Evolutionary conservation across 1,284 basidiomycete species (phyloP), one percentile per base, ranked within the genome.

Genomic region (Pyrrhoderma lamaoense): DNA sequence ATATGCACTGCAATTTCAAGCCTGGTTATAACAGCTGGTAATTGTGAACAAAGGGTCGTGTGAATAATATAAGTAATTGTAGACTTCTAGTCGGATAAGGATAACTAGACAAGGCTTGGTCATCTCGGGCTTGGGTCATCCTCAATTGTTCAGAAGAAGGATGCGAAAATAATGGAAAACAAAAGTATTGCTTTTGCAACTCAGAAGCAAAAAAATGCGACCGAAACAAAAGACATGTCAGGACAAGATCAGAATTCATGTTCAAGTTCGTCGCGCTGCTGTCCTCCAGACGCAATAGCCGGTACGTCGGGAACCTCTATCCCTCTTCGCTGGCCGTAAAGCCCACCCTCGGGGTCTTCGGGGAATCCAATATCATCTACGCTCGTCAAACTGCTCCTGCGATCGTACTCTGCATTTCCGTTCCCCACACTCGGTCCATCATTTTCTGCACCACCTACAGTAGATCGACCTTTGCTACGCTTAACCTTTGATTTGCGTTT

Each of bases 261-360:
- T 37, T 63, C 67, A 55, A 80, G 71, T 52, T 74, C 66, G 11
- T 67, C 65, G 14, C 66, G 66, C 23, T 61, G 65, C n/a, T 63
- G 61, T 43, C 58, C 49, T 39, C 53, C 58, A 16, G 59, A 51
- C 35, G 46, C 27, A 25, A 21, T 36, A 46, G 56, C 49, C 43
- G 56, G 57, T 49, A 55, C 62, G 40, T 57, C 56, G 25, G 57
- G 60, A 19, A 48, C 47, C 14, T 40, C 60, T 14, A 56, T 56
- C n/a, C 52, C 55, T 9, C 48, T 54, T 16, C 57, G 60, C 16
- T 71, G 70, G 21, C 73, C 78, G 60, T 86, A 86, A 22, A 77
- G 66, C 8, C 76, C 79, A 40, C 84, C 80, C 59, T 82, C 80
- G 18, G 85, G 64, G 60, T 84, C 83, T 66, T 89, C 86, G 3